Evolutionary conservation across 805 yeast genomes (phyloP), one percentile per base, ranked within the genome.

Genomic region (Barnettozyma populi): DNA sequence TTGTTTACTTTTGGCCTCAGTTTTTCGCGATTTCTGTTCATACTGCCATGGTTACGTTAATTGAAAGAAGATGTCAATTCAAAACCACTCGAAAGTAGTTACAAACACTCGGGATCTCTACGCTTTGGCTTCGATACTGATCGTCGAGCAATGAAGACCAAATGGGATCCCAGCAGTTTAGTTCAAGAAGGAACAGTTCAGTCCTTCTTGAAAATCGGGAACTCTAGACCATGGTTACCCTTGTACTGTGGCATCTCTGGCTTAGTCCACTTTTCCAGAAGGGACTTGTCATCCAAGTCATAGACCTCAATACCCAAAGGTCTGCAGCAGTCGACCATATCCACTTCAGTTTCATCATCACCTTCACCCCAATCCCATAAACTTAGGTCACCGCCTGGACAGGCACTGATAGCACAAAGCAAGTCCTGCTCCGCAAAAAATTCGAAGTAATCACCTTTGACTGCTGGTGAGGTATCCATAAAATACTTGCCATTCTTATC

Each of bases 291-390:
- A 23, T 75, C 74, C 43, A 82, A 61, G 55, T 67, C 62, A 61
- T 79, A 82, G 7, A 82, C 82, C 61, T 82, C 85, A 44, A 80
- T 75, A 1, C 76, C 82, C 50, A 82, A 67, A 4, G 85, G 84
- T 56, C 86, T 67, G 57, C 87, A 81, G 57, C 81, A 76, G 46
- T 74, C 79, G 32, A 74, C 69, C 85, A 80, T 80, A 51, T 76
- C 78, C 36, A 67, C 73, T 18, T 61, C 63, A 10, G 67, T 71
- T 25, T 67, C 69, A 23, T 70, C 72, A 36, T 67, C 72, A 46
- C 74, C 73, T 60, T 79, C 84, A 47, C 86, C 86, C 87, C 87
- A 82, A 41, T 79, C 85, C 86, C 86, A 82, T 44, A 71, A 69
- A 25, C 82, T 76, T 50, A 81, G 66, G 61, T 81, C 86, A 25